Conservation (phyloP, 179 eudicot species). For the Beta corolliflora region DNA sequence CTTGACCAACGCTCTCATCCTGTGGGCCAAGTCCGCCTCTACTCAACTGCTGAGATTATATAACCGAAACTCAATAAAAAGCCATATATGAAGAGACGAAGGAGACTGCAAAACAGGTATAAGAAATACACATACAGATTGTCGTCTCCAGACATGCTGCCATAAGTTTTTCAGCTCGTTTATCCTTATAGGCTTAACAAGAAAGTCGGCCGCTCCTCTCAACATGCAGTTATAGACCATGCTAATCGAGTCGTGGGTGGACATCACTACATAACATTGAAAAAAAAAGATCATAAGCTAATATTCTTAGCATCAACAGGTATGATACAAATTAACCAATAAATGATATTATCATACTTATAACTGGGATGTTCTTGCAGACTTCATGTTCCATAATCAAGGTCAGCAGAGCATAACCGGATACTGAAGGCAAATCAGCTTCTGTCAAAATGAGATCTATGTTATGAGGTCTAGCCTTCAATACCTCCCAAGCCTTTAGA, state of each 20-base stretch:
- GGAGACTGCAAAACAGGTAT: not conserved
- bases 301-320: not conserved
- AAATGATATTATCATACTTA: constrained; percentile 53
- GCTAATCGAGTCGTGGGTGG: constrained; percentile 68
- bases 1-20: constrained; percentile 52
- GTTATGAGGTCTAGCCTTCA: constrained; percentile 61
- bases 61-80: not conserved
- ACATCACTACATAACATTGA: constrained; percentile 78
- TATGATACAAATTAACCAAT: not conserved
- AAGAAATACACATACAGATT: constrained; percentile 46
- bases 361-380: constrained; percentile 89
- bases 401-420: constrained; percentile 82
- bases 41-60: constrained; percentile 34
- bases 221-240: constrained; percentile 85
- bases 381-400: constrained; percentile 79
- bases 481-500: constrained; percentile 89
- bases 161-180: constrained; percentile 86
- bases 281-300: constrained; percentile 9
- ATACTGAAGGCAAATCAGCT: constrained; percentile 76
- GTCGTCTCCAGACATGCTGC: constrained; percentile 97
- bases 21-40: constrained; percentile 38
- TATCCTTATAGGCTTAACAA: constrained; percentile 82
- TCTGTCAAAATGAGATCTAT: constrained; percentile 88
- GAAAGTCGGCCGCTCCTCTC: constrained; percentile 88
- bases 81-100: not conserved